Evolutionary conservation across 73 alveolate species (phyloP).

Genomic region (Effrenium voratum): DNA sequence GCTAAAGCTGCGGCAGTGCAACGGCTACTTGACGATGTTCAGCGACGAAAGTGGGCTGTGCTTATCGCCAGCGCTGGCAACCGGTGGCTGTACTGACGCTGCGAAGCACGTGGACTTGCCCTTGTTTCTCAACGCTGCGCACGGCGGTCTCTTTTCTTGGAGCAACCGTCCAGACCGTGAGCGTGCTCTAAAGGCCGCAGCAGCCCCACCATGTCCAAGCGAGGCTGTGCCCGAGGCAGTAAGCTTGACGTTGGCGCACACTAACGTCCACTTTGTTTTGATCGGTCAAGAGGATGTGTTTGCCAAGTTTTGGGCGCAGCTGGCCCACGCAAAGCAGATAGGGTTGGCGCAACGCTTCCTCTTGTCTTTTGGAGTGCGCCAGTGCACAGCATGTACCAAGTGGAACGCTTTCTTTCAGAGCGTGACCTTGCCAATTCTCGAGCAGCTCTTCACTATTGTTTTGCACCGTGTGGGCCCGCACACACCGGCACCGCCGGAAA

Average conservation of each 20-base stretch:
- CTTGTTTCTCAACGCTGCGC: constrained; percentile 37
- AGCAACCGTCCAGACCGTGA: constrained; percentile 19
- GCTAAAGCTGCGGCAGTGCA: not conserved
- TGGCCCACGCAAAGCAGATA: constrained; percentile 26
- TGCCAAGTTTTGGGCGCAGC: constrained; percentile 15
- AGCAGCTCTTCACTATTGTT: not conserved
- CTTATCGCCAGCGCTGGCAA: constrained; percentile 28
- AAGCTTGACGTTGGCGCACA: constrained; percentile 8
- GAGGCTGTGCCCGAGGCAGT: constrained; percentile 26
- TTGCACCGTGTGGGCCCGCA: constrained; percentile 23
- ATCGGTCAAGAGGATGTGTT: constrained; percentile 14
- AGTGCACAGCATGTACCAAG: not conserved
- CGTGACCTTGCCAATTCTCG: constrained; percentile 28
- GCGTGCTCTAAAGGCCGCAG: not conserved
- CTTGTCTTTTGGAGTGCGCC: constrained; percentile 17
- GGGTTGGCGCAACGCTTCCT: constrained; percentile 45
- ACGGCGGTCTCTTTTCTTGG: constrained; percentile 18
- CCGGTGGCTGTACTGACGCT: constrained; percentile 21
- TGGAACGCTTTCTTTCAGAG: not conserved
- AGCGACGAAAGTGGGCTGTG: constrained; percentile 44
- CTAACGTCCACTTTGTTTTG: constrained; percentile 15
- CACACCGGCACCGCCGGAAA: not conserved
- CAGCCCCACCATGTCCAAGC: not conserved
- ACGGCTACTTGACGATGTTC: constrained; percentile 8
- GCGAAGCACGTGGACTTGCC: constrained; percentile 21